Percentiles rank a stretch among this genome's conserved stretches.
phyloP scores from a whole-genome alignment of 306 rosid genomes.

The Rosa multiflora region DNA sequence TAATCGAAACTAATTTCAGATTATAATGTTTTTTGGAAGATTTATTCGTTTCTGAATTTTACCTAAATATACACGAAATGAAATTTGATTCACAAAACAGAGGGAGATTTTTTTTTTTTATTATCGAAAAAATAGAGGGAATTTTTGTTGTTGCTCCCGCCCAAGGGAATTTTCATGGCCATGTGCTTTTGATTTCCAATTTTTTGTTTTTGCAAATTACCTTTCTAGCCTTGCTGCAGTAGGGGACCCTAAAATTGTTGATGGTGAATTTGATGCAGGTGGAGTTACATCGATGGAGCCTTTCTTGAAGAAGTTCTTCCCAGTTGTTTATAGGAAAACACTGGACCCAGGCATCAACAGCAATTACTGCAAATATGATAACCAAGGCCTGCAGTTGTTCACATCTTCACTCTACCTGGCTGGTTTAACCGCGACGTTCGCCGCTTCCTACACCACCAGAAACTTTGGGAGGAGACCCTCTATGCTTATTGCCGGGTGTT shows the following conservation, averaged over 20 bases:
- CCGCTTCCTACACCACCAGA: conserved; percentile 57
- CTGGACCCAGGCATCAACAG: background rate
- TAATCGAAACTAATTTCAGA: background rate
- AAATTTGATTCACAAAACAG: background rate
- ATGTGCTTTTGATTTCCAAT: background rate
- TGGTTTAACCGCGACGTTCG: conserved; percentile 54
- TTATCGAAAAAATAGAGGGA: background rate
- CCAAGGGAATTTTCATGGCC: background rate
- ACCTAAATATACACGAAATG: background rate
- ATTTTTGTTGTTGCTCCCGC: background rate
- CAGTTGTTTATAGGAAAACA: conserved; percentile 41
- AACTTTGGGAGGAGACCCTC: conserved; percentile 51
- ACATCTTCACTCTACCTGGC: conserved; percentile 87
- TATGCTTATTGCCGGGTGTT: conserved; percentile 67
- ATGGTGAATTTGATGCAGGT: conserved; percentile 33
- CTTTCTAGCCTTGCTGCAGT: background rate
- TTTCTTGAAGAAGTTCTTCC: conserved; percentile 63
- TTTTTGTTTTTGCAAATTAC: background rate
- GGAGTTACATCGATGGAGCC: conserved; percentile 73
- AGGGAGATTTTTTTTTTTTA: background rate
- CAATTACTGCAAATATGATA: conserved; percentile 80
- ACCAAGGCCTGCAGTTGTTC: conserved; percentile 63
- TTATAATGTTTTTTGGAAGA: background rate
- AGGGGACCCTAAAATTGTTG: background rate
- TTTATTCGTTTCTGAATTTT: background rate